Evolutionary conservation across 257 asterid species (phyloP).

Genomic region (Mitragyna speciosa): DNA sequence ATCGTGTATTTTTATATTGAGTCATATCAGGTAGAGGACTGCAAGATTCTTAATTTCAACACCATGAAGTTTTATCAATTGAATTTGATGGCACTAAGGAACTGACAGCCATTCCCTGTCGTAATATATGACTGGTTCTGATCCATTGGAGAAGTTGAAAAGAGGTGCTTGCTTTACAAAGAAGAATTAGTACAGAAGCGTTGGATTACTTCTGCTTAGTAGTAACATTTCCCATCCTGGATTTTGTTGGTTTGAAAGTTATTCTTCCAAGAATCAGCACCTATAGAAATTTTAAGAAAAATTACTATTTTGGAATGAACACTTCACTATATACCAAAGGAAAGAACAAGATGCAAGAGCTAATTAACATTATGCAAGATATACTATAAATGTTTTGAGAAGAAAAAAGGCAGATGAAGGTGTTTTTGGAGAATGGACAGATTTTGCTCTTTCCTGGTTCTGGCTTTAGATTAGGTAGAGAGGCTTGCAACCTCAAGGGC

Average conservation of each 20-base stretch:
- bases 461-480: neutral
- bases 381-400: neutral
- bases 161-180: conserved; percentile 37
- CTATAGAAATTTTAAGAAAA: neutral
- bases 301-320: no score
- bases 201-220: conserved; percentile 26
- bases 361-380: no score
- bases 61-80: conserved; percentile 41
- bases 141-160: conserved; percentile 47
- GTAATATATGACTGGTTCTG: conserved; percentile 38
- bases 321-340: neutral
- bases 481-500: neutral
- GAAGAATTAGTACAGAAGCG: conserved; percentile 38
- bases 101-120: conserved; percentile 32
- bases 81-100: conserved; percentile 48
- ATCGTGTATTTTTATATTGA: conserved; percentile 45
- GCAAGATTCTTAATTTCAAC: conserved; percentile 33
- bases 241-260: conserved; percentile 1
- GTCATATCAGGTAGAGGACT: conserved; percentile 42
- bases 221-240: conserved; percentile 12
- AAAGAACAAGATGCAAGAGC: neutral
- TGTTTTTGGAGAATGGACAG: neutral
- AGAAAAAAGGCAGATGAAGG: neutral
- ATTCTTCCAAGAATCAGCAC: conserved; percentile 9
- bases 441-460: neutral